Evolutionary conservation across 352 stramenopile genomes (phyloP).

Genomic region (Pythium aquatile): DNA sequence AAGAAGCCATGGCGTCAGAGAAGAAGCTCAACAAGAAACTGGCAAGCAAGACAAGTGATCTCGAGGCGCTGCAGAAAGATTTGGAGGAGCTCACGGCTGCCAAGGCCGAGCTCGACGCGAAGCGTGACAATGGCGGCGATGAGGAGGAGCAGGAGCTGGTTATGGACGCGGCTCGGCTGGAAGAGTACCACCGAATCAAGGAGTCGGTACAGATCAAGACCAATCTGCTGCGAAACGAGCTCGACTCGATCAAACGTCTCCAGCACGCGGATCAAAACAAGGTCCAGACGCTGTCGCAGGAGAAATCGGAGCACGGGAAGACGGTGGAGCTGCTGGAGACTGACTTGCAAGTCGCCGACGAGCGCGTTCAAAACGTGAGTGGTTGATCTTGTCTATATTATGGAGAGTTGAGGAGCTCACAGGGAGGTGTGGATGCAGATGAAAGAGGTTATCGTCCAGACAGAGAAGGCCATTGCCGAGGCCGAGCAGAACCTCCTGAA

Average conservation of each 20-base stretch:
- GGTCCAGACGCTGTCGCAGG: slow-evolving; percentile 64
- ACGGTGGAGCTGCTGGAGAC: slow-evolving; percentile 60
- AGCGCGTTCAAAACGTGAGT: slow-evolving; percentile 61
- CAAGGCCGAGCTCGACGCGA: slow-evolving; percentile 56
- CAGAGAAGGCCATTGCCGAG: slow-evolving; percentile 53
- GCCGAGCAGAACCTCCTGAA: slow-evolving; percentile 50
- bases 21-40: slow-evolving; percentile 70
- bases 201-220: slow-evolving; percentile 70
- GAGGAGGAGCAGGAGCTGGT: slow-evolving; percentile 50
- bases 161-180: slow-evolving; percentile 56
- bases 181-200: slow-evolving; percentile 87
- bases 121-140: slow-evolving; percentile 37
- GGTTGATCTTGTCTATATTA: not conserved
- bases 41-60: slow-evolving; percentile 83
- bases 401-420: slow-evolving; percentile 1
- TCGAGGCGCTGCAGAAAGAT: slow-evolving; percentile 74
- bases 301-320: slow-evolving; percentile 71
- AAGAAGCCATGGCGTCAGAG: slow-evolving; percentile 47
- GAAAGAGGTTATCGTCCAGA: slow-evolving; percentile 64
- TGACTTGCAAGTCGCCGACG: slow-evolving; percentile 56
- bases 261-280: slow-evolving; percentile 72
- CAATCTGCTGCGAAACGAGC: slow-evolving; percentile 59
- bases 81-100: slow-evolving; percentile 61
- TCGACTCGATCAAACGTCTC: slow-evolving; percentile 68
- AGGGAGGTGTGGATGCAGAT: slow-evolving; percentile 36